Evolutionary conservation across 2,329 filamentous ascomycete genomes (phyloP).

Genomic region (Pestalotiopsis sp.): DNA sequence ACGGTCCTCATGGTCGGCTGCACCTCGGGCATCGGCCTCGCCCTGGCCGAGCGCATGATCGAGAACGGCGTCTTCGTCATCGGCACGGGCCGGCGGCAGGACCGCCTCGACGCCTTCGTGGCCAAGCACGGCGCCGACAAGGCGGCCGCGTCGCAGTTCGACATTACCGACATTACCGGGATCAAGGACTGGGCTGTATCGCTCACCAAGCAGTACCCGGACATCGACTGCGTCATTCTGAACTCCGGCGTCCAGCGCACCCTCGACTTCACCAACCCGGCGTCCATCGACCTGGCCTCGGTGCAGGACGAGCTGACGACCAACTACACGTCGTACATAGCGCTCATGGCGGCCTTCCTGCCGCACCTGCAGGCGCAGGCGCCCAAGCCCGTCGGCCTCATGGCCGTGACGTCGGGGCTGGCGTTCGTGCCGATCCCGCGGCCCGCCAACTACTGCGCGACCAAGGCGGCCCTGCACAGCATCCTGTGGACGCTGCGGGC

Average conservation of each 20-base stretch:
- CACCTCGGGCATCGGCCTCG: slow-evolving; percentile 30
- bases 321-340: slow-evolving; percentile 50
- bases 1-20: slow-evolving; percentile 31
- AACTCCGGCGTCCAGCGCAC: slow-evolving; percentile 58
- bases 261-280: slow-evolving; percentile 48
- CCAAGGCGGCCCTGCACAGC: slow-evolving; percentile 54
- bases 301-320: slow-evolving; percentile 46
- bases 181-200: slow-evolving; percentile 41
- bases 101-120: slow-evolving; percentile 53
- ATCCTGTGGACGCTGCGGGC: slow-evolving; percentile 47
- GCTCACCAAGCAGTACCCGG: slow-evolving; percentile 38
- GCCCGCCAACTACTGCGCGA: slow-evolving; percentile 54
- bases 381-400: slow-evolving; percentile 27
- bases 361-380: slow-evolving; percentile 40
- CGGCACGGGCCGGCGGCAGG: slow-evolving; percentile 56
- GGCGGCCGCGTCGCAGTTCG: slow-evolving; percentile 42
- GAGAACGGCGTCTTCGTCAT: slow-evolving; percentile 53
- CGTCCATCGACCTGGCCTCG: slow-evolving; percentile 33
- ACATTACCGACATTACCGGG: slow-evolving; percentile 43
- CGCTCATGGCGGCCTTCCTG: slow-evolving; percentile 47
- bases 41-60: slow-evolving; percentile 38
- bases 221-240: slow-evolving; percentile 58
- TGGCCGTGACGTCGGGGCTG: slow-evolving; percentile 45
- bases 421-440: slow-evolving; percentile 48
- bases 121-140: slow-evolving; percentile 46